These are phyloP conservation scores for Cladosporium sp. DNA, from an alignment of 2,329 filamentous ascomycete genomes.

Conservation along the genomic window DNA sequence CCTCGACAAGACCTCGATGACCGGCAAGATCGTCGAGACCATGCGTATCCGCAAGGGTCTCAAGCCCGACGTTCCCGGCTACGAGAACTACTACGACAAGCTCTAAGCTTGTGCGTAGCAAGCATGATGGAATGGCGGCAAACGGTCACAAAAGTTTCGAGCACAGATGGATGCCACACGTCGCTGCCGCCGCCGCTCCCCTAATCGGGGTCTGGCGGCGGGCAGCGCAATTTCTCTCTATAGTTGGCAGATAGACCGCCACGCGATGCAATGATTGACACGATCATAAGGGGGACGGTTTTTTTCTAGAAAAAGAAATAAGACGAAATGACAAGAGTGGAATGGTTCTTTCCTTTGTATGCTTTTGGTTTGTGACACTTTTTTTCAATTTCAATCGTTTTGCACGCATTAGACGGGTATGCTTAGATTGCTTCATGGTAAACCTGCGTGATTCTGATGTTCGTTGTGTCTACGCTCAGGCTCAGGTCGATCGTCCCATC, in stretches of 20 bases:
- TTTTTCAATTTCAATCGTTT: neutral
- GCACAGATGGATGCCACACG: conserved; percentile 8
- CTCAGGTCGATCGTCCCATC: no score
- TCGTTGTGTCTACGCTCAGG: no score
- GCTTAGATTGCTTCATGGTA: no score
- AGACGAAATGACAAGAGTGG: conserved; percentile 11
- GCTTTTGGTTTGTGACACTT: neutral
- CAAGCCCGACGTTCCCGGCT: conserved; percentile 88
- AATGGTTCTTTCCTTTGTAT: conserved; percentile 9
- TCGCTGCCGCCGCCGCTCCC: neutral
- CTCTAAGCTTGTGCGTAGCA: conserved; percentile 20
- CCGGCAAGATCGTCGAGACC: conserved; percentile 72
- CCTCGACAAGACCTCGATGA: conserved; percentile 74
- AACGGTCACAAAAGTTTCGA: conserved; percentile 12
- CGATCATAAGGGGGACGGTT: conserved; percentile 5
- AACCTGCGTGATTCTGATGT: no score
- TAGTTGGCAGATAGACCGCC: conserved; percentile 12
- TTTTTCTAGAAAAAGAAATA: conserved; percentile 1
- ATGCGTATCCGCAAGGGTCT: conserved; percentile 99
- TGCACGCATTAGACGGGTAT: neutral
- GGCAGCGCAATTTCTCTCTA: conserved; percentile 4
- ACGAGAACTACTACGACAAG: conserved; percentile 62
- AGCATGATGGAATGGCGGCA: conserved; percentile 1
- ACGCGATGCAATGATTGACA: conserved; percentile 11
- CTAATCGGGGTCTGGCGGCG: neutral